These are phyloP conservation scores for Calonectria pseudoreteaudii DNA, from an alignment of 2,329 filamentous ascomycete species.

Conservation along the genomic window DNA sequence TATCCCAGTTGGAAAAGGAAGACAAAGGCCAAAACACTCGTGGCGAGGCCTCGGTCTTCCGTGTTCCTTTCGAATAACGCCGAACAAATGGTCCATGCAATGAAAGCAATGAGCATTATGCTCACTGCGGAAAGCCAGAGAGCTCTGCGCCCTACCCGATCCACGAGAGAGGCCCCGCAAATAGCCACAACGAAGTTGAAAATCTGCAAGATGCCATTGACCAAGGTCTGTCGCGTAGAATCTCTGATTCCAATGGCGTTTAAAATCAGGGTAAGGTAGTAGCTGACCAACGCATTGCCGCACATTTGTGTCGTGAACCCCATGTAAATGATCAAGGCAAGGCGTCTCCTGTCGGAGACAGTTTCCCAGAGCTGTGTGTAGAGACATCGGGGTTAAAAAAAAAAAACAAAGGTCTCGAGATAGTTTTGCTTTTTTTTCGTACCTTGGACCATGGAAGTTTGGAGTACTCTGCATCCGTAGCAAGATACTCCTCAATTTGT, in stretches of 20 bases:
- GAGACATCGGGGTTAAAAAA: neutral
- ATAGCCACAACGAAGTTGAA: constrained; percentile 50
- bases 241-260: constrained; percentile 50
- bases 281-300: constrained; percentile 23
- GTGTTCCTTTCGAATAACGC: neutral
- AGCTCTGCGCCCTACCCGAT: constrained; percentile 51
- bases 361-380: neutral
- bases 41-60: neutral
- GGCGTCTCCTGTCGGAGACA: neutral
- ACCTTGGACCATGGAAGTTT: neutral
- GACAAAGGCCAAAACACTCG: neutral
- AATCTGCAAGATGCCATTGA: constrained; percentile 45
- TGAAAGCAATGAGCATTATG: constrained; percentile 44
- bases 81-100: constrained; percentile 44
- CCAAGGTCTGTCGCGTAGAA: constrained; percentile 46
- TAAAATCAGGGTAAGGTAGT: constrained; percentile 52
- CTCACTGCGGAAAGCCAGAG: constrained; percentile 51
- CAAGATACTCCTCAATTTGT: neutral
- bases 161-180: constrained; percentile 50
- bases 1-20: neutral
- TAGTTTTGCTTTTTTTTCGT: neutral
- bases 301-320: neutral
- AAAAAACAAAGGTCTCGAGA: neutral
- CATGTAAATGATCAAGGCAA: neutral
- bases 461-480: neutral